Base-by-base conservation (phyloP, 1,284 basidiomycete genomes). In the Apiotrichum brassicae region DNA sequence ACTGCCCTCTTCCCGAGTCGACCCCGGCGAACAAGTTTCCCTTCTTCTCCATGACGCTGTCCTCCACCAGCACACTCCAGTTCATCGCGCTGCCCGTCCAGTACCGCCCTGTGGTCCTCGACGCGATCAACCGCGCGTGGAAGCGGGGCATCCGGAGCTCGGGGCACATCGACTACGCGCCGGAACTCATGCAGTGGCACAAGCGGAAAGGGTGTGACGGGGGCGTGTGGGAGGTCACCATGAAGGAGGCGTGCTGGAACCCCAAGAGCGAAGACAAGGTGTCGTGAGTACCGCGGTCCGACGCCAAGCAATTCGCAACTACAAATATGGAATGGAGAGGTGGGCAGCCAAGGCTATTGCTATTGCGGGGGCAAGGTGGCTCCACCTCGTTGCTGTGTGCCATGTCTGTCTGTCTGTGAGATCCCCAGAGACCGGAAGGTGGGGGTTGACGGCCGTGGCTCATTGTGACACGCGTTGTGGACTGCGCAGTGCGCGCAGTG, bases 161-260 rank as follows among this genome's bases (percentile, higher is more conserved):
- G 7, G 46, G 48, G 13, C 51, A 62, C 32, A 63, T 71, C n/a
- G 68, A 69, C 13, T 71, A 71, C 46, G 49, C 55, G 18, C 57
- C 65, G 3, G 69, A 70, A 40, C 49, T 68, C 43, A 67, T 66
- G 66, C 57, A 57, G 47, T 62, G 53, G 40, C 66, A 68, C 43
- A 62, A 62, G 49, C 58, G 64, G 24, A 65, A 63, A 42, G 69
- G 69, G 9, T 67, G 66, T 46, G 68, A 71, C 22, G 64, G 65
- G 6, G 69, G 69, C 2, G 69, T 71, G 3, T 71, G 69, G 69
- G 66, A 71, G 46, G 54, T 71, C 6, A 59, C 54, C 5, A 32
- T 70, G 49, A 70, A 64, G 54, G 65, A 58, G 12, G 55, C 59
- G 30, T 62, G 63, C 32, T 70, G 69, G 69, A 58, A 65, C 45